Evolutionary conservation across 106 monocot species (phyloP).

Genomic region (Gastrodia elata): DNA sequence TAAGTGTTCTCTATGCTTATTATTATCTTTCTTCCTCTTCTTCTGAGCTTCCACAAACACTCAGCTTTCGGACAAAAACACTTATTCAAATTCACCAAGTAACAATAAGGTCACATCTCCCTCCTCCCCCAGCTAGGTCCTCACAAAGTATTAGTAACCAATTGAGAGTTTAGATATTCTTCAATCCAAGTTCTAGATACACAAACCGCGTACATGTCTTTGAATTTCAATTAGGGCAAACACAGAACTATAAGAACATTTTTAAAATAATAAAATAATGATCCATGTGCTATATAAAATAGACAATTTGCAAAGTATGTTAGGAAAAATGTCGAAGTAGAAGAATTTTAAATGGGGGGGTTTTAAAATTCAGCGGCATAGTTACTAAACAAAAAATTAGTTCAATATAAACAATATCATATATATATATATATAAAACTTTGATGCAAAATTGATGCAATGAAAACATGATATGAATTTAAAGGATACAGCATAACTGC

Average conservation of each 20-base stretch:
- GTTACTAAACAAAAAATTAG: background rate
- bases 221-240: background rate
- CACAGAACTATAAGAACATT: background rate
- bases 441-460: background rate
- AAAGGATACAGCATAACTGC: slow-evolving; percentile 99
- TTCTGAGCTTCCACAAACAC: too few relatives aligned
- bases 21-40: too few relatives aligned
- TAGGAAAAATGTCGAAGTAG: background rate
- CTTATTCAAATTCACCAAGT: too few relatives aligned
- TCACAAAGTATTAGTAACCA: too few relatives aligned
- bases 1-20: too few relatives aligned
- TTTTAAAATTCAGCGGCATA: background rate
- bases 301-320: background rate
- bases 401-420: slow-evolving; percentile 1
- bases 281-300: background rate
- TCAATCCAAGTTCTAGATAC: too few relatives aligned
- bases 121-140: too few relatives aligned
- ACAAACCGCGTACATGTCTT: slow-evolving; percentile 1
- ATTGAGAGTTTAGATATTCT: too few relatives aligned
- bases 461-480: background rate
- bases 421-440: background rate
- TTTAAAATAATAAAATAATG: background rate
- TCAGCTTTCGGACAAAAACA: too few relatives aligned
- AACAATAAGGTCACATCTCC: too few relatives aligned
- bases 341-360: background rate